phyloP scores from a whole-genome alignment of 768 basidiomycete species.

The Imleria badia region DNA sequence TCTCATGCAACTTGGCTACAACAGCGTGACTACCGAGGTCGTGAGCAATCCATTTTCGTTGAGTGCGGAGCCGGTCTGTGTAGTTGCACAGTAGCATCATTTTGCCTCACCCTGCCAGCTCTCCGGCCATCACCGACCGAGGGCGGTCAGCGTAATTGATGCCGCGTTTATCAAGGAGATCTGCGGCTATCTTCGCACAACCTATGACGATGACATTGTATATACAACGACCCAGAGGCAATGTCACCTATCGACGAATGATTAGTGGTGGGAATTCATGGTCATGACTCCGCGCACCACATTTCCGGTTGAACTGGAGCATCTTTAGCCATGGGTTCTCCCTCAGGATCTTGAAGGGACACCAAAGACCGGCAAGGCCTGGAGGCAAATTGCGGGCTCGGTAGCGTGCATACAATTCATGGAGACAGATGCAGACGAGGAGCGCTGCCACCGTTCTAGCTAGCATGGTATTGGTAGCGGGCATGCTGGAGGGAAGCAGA shows the following conservation, averaged over 20 bases:
- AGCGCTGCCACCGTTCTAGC: not conserved
- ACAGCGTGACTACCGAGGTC: constrained; percentile 10
- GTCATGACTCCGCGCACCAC: constrained; percentile 4
- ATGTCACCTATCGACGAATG: constrained; percentile 7
- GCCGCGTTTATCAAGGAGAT: constrained; percentile 47
- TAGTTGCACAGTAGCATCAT: constrained; percentile 12
- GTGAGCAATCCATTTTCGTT: constrained; percentile 16
- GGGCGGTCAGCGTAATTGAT: constrained; percentile 38
- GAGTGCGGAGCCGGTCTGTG: constrained; percentile 5
- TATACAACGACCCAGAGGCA: constrained; percentile 3
- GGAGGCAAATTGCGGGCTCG: constrained; percentile 9
- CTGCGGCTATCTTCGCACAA: constrained; percentile 38
- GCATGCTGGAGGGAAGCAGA: no score
- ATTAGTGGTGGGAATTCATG: not conserved
- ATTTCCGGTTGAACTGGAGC: constrained; percentile 1
- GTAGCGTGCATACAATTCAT: not conserved
- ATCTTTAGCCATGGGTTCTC: constrained; percentile 11
- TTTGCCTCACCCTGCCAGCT: constrained; percentile 18
- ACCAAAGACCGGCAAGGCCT: constrained; percentile 5
- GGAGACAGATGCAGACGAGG: not conserved
- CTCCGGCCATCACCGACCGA: constrained; percentile 16
- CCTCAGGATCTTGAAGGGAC: not conserved
- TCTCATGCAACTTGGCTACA: constrained; percentile 10
- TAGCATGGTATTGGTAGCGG: no score
- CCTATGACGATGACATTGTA: constrained; percentile 44